Conservation (phyloP, 1,284 basidiomycete genomes). For the Fomitopsis pinicola region DNA sequence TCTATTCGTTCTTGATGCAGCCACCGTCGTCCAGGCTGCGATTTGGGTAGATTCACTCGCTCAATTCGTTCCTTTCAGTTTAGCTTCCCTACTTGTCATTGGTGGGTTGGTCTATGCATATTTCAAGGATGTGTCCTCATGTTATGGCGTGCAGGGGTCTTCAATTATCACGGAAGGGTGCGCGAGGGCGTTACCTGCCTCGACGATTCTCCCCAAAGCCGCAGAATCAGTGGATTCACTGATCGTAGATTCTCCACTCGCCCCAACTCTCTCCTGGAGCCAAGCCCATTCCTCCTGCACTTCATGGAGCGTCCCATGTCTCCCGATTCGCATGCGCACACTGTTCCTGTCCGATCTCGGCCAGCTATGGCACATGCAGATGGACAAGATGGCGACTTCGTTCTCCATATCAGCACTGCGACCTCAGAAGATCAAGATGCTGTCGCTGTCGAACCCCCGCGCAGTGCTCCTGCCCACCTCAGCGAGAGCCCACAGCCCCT, state of each 20-base stretch:
- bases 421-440: not conserved
- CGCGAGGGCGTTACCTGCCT: not conserved
- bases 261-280: slow-evolving; percentile 3
- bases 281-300: slow-evolving; percentile 4
- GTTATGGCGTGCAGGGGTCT: slow-evolving; percentile 6
- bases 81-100: slow-evolving; percentile 46
- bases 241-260: not conserved
- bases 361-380: not conserved
- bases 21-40: slow-evolving; percentile 40
- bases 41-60: slow-evolving; percentile 35
- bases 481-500: not conserved
- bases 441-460: not conserved
- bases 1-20: slow-evolving; percentile 41
- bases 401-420: not conserved
- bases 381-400: not conserved
- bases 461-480: slow-evolving; percentile 8
- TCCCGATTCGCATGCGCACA: not conserved
- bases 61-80: slow-evolving; percentile 44
- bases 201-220: not conserved
- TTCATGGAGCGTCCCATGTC: slow-evolving; percentile 2
- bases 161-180: slow-evolving; percentile 7
- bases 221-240: not conserved
- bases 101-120: slow-evolving; percentile 16
- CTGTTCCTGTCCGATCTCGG: not conserved
- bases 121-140: not conserved